Evolutionary conservation across 257 asterid species (phyloP).

Genomic region (Voacanga thouarsii): DNA sequence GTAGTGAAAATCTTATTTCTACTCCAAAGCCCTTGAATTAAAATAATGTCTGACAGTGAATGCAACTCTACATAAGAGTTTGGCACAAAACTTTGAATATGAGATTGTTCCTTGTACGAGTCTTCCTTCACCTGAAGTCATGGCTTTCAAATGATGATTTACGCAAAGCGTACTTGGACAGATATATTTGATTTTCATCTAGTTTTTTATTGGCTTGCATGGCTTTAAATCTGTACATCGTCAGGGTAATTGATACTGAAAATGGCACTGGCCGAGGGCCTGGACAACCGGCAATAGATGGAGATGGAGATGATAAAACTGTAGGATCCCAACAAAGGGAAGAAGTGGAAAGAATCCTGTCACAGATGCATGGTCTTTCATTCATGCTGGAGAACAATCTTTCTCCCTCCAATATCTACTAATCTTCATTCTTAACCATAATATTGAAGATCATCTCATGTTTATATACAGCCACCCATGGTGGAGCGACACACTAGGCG

Average conservation of each 20-base stretch:
- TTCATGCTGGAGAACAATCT: constrained; percentile 43
- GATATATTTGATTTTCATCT: neutral
- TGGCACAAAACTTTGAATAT: neutral
- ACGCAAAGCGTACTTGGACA: neutral
- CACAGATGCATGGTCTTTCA: constrained; percentile 48
- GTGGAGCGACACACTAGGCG: neutral
- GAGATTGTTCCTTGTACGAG: neutral
- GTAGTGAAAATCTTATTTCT: neutral
- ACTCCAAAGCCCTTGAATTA: neutral
- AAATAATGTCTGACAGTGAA: neutral
- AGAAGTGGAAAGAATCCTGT: constrained; percentile 26
- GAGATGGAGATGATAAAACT: constrained; percentile 5
- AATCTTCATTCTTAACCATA: constrained; percentile 2
- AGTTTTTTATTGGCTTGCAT: neutral
- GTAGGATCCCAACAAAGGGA: constrained; percentile 14
- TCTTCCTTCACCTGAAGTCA: neutral
- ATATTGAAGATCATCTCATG: neutral
- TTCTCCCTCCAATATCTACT: constrained; percentile 28
- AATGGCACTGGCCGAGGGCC: constrained; percentile 7
- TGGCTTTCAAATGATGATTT: neutral
- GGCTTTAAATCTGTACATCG: neutral
- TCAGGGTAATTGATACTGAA: constrained; percentile 21
- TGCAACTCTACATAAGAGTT: neutral
- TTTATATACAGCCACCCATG: neutral
- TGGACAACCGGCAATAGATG: constrained; percentile 13